A percentile compares a stretch with the other conserved stretches of the same genome.
These are phyloP conservation scores for Diplodia sapinea DNA, from an alignment of 2,329 filamentous ascomycete species.

Conservation along the genomic window DNA sequence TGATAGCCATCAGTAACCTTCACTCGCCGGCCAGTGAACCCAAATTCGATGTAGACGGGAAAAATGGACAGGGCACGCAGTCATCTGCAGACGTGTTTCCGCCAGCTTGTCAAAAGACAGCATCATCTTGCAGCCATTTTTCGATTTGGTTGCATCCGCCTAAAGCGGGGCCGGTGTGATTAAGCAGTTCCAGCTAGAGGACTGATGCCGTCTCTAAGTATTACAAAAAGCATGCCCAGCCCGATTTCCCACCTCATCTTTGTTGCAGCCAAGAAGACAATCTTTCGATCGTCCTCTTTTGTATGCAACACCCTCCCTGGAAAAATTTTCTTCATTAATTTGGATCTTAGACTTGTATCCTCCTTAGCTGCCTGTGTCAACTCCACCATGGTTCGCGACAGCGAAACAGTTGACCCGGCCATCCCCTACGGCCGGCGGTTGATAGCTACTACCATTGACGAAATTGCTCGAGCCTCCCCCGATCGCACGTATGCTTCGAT, in stretches of 20 bases:
- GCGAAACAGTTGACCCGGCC: too few relatives aligned
- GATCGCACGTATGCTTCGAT: conserved; percentile 18
- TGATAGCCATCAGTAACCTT: neutral
- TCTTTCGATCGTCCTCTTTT: neutral
- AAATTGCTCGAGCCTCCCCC: neutral
- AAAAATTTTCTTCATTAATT: neutral
- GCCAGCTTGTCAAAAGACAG: neutral
- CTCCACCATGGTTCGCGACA: neutral
- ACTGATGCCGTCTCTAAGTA: too few relatives aligned
- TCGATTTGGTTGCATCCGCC: neutral
- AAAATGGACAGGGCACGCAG: neutral
- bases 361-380: neutral
- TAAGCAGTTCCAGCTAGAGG: neutral
- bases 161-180: neutral
- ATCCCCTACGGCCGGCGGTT: neutral
- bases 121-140: neutral
- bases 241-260: too few relatives aligned
- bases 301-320: too few relatives aligned
- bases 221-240: neutral
- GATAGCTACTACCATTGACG: neutral
- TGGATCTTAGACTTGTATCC: accelerated
- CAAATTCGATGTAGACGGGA: neutral
- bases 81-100: neutral
- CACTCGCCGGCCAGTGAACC: neutral
- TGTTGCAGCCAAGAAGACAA: too few relatives aligned